These are phyloP conservation scores for Petasospora fabianii DNA, from an alignment of 1,139 yeast species.

Conservation along the genomic window DNA sequence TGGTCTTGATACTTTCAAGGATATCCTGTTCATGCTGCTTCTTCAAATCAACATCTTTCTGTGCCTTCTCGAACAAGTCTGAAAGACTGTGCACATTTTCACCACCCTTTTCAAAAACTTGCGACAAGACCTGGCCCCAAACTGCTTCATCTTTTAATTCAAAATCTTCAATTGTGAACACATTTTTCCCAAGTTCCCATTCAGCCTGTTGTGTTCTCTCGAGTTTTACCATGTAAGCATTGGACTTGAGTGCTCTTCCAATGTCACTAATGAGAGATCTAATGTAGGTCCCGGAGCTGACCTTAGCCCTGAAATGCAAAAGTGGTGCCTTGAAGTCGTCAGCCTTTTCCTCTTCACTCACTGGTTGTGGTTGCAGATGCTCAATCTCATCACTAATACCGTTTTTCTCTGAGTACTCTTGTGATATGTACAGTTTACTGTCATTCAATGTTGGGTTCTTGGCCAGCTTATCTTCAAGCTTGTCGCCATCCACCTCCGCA, in stretches of 20 bases:
- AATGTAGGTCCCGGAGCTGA: constrained; percentile 94
- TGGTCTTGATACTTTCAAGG: no score
- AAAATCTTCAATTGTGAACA: constrained; percentile 65
- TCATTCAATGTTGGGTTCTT: constrained; percentile 62
- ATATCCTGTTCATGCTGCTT: no score
- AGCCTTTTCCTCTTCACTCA: constrained; percentile 28
- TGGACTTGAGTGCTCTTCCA: constrained; percentile 75
- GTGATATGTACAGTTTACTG: constrained; percentile 56
- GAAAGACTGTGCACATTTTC: constrained; percentile 31
- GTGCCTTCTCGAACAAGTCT: constrained; percentile 24
- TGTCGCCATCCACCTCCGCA: constrained; percentile 38
- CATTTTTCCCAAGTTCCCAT: constrained; percentile 74
- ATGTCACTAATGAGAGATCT: constrained; percentile 86
- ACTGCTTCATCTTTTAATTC: constrained; percentile 50
- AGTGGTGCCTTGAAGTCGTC: constrained; percentile 50
- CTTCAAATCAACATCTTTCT: no score
- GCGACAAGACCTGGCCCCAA: constrained; percentile 65
- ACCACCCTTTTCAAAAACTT: constrained; percentile 43
- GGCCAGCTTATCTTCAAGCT: constrained; percentile 37
- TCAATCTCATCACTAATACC: constrained; percentile 35
- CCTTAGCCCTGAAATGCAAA: constrained; percentile 69
- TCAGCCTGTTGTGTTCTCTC: constrained; percentile 74
- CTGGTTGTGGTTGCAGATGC: constrained; percentile 29
- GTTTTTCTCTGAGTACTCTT: constrained; percentile 46
- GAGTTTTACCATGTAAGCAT: constrained; percentile 87